phyloP scores from a whole-genome alignment of 495 filamentous ascomycete species.

The Tuber umbilicatum region DNA sequence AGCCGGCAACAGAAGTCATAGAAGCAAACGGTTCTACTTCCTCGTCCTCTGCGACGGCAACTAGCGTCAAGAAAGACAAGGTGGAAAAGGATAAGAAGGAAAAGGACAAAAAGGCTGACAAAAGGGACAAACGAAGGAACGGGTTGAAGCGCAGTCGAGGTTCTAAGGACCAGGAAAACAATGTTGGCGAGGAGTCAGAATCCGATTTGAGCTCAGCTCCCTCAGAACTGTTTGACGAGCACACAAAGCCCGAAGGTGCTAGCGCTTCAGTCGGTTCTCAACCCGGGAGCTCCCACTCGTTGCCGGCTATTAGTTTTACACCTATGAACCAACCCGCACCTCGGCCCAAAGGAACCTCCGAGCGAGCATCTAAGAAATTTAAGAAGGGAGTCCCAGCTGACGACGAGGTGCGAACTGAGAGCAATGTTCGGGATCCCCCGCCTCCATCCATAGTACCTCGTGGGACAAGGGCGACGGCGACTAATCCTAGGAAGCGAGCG shows the following conservation, averaged over 20 bases:
- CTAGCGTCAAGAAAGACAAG: slow-evolving; percentile 29
- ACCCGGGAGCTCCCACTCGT: slow-evolving; percentile 19
- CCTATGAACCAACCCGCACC: slow-evolving; percentile 11
- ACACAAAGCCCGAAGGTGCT: slow-evolving; percentile 12
- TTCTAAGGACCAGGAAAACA: slow-evolving; percentile 19
- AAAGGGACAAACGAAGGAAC: slow-evolving; percentile 34
- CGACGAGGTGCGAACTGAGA: slow-evolving; percentile 37
- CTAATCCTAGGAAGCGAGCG: slow-evolving; percentile 36
- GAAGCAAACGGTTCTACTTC: slow-evolving; percentile 27
- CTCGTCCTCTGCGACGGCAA: slow-evolving; percentile 27
- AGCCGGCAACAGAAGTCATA: slow-evolving; percentile 8
- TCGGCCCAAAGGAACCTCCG: background rate
- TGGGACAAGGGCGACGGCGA: slow-evolving; percentile 22
- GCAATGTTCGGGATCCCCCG: slow-evolving; percentile 38
- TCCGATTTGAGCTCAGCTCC: slow-evolving; percentile 30
- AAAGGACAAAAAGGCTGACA: slow-evolving; percentile 24
- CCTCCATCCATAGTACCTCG: slow-evolving; percentile 18
- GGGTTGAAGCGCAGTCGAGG: slow-evolving; percentile 24
- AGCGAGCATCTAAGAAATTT: background rate
- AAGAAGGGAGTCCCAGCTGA: slow-evolving; percentile 26
- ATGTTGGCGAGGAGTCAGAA: slow-evolving; percentile 29
- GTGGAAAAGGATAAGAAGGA: slow-evolving; percentile 34
- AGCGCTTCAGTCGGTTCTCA: slow-evolving; percentile 23
- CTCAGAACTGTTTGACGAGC: slow-evolving; percentile 28
- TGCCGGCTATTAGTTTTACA: slow-evolving; percentile 26